phyloP scores from a whole-genome alignment of 352 stramenopile species.

The Globisporangium takayamanum region DNA sequence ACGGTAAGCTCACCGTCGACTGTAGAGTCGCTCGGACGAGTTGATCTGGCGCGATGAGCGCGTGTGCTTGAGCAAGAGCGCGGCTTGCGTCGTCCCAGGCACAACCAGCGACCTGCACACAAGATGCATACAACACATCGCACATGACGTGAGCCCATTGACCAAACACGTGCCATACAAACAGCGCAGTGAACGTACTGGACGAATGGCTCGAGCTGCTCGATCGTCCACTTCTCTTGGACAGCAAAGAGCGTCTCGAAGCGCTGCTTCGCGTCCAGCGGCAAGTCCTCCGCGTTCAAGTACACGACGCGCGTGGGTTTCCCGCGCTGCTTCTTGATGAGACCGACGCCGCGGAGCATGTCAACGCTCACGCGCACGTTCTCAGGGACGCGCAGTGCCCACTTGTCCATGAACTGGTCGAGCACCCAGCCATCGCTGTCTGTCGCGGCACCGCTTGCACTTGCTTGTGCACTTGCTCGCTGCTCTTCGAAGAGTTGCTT shows the following conservation, averaged over 20 bases:
- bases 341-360: constrained; percentile 59
- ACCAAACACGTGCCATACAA: neutral
- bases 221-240: constrained; percentile 81
- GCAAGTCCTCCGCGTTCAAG: constrained; percentile 56
- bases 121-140: neutral
- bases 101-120: constrained; percentile 48
- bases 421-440: constrained; percentile 38
- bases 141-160: neutral
- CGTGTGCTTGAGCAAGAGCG: constrained; percentile 74
- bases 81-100: constrained; percentile 59
- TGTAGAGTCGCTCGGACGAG: constrained; percentile 71
- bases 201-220: constrained; percentile 78
- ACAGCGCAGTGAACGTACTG: constrained; percentile 28
- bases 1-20: constrained; percentile 16
- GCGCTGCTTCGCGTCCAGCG: constrained; percentile 64
- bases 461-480: constrained; percentile 24
- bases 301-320: constrained; percentile 51
- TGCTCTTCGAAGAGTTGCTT: constrained; percentile 71
- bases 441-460: constrained; percentile 15
- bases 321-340: constrained; percentile 37
- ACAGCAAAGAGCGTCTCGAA: constrained; percentile 73
- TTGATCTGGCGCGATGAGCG: constrained; percentile 70
- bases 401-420: constrained; percentile 77
- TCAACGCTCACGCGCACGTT: constrained; percentile 48
- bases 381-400: constrained; percentile 67